Evolutionary conservation across 768 basidiomycete genomes (phyloP).

Genomic region (Suillus fuscotomentosus): DNA sequence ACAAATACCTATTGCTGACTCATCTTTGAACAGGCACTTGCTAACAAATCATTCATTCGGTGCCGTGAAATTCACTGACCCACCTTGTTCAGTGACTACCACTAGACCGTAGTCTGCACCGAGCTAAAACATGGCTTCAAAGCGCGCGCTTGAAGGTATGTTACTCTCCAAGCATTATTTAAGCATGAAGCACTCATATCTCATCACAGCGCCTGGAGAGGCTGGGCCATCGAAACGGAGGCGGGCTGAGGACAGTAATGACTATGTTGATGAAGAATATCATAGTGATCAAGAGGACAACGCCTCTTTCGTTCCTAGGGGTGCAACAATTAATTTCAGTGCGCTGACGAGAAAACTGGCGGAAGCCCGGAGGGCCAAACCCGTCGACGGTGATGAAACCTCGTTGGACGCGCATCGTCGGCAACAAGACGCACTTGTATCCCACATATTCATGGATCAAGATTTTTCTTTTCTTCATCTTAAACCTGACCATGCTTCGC

Average conservation of each 20-base stretch:
- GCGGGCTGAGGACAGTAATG: conserved; percentile 49
- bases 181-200: conserved; percentile 4
- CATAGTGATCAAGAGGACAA: conserved; percentile 30
- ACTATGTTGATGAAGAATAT: conserved; percentile 60
- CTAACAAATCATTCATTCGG: background rate
- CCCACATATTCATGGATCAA: conserved; percentile 80
- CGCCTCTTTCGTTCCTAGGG: conserved; percentile 54
- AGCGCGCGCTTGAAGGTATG: conserved; percentile 41
- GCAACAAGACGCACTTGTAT: conserved; percentile 74
- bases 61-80: background rate
- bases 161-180: background rate
- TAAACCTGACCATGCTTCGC: conserved; percentile 86
- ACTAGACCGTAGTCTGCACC: background rate
- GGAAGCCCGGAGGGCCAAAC: conserved; percentile 49
- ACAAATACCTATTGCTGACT: background rate
- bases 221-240: conserved; percentile 39
- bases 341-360: conserved; percentile 80
- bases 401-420: conserved; percentile 64
- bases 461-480: conserved; percentile 87
- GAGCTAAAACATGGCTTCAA: conserved; percentile 31
- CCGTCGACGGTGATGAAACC: conserved; percentile 41
- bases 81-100: background rate
- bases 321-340: conserved; percentile 85
- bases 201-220: conserved; percentile 16
- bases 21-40: background rate